A percentile compares a stretch with the other conserved stretches of the same genome.
Evolutionary conservation across 768 basidiomycete genomes (phyloP).

Genomic region (Scleroderma citrinum): DNA sequence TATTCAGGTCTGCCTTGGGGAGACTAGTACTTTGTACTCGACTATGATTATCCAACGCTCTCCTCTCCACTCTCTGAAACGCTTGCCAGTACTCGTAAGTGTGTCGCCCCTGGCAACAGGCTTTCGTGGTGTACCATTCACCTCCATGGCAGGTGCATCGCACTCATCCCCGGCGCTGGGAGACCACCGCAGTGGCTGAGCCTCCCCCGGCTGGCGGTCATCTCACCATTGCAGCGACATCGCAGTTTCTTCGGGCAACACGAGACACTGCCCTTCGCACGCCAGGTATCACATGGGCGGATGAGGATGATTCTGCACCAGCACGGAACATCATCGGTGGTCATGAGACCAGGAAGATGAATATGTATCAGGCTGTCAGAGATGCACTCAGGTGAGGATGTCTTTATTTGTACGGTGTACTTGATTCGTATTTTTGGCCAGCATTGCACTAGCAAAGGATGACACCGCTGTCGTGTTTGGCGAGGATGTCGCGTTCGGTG

Average conservation of each 20-base stretch:
- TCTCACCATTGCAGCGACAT: conserved; percentile 64
- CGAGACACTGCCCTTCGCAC: conserved; percentile 69
- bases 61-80: conserved; percentile 15
- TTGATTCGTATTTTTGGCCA: conserved; percentile 24
- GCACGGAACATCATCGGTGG: conserved; percentile 53
- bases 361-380: conserved; percentile 86
- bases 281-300: conserved; percentile 65
- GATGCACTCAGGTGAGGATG: conserved; percentile 73
- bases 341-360: conserved; percentile 91
- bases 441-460: conserved; percentile 80
- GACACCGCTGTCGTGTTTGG: conserved; percentile 88
- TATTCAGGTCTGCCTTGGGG: no score
- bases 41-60: conserved; percentile 18
- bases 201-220: conserved; percentile 80
- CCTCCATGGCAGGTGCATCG: conserved; percentile 3
- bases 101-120: background rate
- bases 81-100: conserved; percentile 7
- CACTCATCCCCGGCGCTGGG: conserved; percentile 36
- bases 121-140: background rate
- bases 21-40: conserved; percentile 8
- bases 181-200: conserved; percentile 45
- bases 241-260: conserved; percentile 55
- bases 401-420: background rate
- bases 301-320: conserved; percentile 44
- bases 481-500: conserved; percentile 88